Conservation (phyloP, 768 basidiomycete genomes). For the Cyclocybe aegerita region DNA sequence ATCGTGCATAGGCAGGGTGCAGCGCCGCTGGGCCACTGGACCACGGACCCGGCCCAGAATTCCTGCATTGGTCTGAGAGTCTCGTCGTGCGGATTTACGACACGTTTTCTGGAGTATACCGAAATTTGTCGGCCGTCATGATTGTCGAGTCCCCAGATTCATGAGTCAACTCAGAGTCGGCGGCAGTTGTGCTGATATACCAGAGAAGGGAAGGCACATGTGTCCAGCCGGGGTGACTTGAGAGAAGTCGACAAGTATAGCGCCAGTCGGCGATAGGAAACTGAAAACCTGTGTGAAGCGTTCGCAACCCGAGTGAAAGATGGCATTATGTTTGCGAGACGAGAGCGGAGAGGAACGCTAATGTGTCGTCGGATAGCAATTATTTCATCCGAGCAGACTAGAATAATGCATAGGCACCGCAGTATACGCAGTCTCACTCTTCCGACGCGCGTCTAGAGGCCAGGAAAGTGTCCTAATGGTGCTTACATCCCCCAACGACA, state of each 20-base stretch:
- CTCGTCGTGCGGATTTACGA: conserved; percentile 1
- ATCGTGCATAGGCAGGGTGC: conserved; percentile 3
- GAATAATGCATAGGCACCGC: background rate
- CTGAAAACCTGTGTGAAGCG: too few species aligned
- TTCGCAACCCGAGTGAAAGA: background rate
- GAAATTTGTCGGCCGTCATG: too few species aligned
- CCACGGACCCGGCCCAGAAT: conserved; percentile 12
- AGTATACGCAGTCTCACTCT: background rate
- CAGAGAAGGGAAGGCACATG: too few species aligned
- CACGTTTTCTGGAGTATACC: background rate
- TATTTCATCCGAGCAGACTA: background rate
- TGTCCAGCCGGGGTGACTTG: too few species aligned
- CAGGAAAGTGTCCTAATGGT: too few species aligned
- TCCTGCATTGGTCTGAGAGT: conserved; percentile 11
- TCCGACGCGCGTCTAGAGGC: background rate
- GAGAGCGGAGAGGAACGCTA: too few species aligned
- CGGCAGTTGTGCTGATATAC: too few species aligned
- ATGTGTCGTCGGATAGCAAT: background rate
- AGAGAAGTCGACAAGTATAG: too few species aligned
- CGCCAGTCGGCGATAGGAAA: too few species aligned
- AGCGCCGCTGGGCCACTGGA: conserved; percentile 8
- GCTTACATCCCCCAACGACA: too few species aligned
- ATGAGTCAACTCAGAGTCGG: too few species aligned
- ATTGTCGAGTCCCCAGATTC: too few species aligned
- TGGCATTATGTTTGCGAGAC: background rate